phyloP scores from a whole-genome alignment of 495 filamentous ascomycete species.

The Aspergillus mulundensis region DNA sequence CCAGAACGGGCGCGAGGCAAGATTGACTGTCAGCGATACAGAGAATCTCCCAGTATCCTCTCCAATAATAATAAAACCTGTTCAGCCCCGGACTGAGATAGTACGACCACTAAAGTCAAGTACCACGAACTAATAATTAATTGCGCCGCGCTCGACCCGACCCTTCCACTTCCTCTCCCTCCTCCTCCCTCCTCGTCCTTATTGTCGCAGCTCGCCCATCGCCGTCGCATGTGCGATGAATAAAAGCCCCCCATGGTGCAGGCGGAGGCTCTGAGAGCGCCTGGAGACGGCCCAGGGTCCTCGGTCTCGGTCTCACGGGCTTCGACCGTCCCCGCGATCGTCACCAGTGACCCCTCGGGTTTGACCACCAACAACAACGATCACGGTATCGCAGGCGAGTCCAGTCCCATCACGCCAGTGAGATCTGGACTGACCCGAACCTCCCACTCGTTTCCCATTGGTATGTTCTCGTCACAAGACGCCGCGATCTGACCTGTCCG shows the following conservation, averaged over 20 bases:
- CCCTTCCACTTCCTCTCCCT: not conserved
- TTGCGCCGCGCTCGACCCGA: conserved; percentile 1
- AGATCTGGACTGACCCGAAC: conserved; percentile 14
- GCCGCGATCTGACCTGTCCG: not conserved
- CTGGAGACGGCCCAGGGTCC: conserved; percentile 14
- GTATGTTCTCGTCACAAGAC: conserved; percentile 21
- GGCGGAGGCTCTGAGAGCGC: conserved; percentile 26
- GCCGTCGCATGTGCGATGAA: conserved; percentile 18
- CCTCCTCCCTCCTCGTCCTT: not conserved
- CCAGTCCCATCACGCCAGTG: conserved; percentile 4
- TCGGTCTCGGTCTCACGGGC: conserved; percentile 20
- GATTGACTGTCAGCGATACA: not conserved
- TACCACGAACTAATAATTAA: conserved; percentile 7
- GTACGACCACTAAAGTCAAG: not conserved
- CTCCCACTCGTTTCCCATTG: conserved; percentile 23
- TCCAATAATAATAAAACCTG: not conserved
- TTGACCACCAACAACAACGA: conserved; percentile 10
- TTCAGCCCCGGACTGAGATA: not conserved
- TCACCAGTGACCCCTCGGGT: conserved; percentile 19
- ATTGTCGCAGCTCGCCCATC: not conserved
- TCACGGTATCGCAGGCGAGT: conserved; percentile 12
- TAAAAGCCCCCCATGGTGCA: conserved; percentile 28
- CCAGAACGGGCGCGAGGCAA: not conserved
- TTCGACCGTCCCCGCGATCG: conserved; percentile 20
- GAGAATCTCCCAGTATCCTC: not conserved